Conservation (phyloP, 225 moss, liverwort and hornwort genomes). For the Physcomitrium patens region DNA sequence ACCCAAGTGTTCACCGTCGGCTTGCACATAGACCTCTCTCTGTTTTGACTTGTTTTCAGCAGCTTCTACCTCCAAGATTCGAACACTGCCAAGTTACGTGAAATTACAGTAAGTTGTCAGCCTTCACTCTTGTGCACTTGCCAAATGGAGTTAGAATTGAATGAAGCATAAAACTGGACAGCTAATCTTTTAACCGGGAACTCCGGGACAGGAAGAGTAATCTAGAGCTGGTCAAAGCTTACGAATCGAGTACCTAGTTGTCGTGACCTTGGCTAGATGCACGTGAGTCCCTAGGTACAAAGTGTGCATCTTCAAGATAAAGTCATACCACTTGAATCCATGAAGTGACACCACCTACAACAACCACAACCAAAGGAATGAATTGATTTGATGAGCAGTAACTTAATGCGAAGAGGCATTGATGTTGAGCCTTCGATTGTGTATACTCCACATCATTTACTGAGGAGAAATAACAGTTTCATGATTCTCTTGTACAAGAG, state of each 20-base stretch:
- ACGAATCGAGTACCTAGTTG: constrained; percentile 43
- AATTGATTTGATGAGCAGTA: neutral
- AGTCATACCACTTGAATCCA: constrained; percentile 90
- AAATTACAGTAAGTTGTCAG: constrained; percentile 2
- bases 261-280: constrained; percentile 56
- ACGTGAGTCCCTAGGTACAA: constrained; percentile 87
- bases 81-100: constrained; percentile 48
- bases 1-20: constrained; percentile 91
- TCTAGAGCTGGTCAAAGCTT: neutral
- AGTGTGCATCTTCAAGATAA: constrained; percentile 75
- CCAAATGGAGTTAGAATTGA: neutral
- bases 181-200: neutral
- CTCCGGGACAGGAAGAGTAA: neutral
- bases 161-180: neutral
- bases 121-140: neutral
- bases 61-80: constrained; percentile 72
- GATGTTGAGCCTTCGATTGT: too few species aligned
- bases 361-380: constrained; percentile 13
- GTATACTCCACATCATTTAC: neutral
- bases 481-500: neutral
- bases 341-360: constrained; percentile 69
- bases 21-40: constrained; percentile 69
- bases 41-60: constrained; percentile 39
- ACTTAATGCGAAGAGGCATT: too few species aligned
- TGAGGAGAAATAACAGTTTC: neutral